A percentile compares a stretch with the other conserved stretches of the same genome.
These are phyloP conservation scores for Goffeauzyma gilvescens DNA, from an alignment of 768 basidiomycete genomes.

Conservation along the genomic window DNA sequence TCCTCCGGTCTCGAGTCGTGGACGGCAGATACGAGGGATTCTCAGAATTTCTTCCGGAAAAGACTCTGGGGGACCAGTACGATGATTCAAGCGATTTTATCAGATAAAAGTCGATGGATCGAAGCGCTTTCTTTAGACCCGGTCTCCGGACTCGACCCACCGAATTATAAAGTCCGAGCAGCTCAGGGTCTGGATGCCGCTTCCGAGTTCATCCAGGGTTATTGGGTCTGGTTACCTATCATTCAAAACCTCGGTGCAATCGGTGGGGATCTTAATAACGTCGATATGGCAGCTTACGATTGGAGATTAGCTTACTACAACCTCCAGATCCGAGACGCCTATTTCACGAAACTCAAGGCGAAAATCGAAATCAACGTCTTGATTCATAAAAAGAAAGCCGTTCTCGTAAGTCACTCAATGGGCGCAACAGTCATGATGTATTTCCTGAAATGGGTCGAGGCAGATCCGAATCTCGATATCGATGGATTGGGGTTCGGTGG, in stretches of 20 bases:
- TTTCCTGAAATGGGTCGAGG: constrained; percentile 84
- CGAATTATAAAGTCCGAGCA: constrained; percentile 65
- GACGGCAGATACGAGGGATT: constrained; percentile 71
- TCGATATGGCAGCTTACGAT: constrained; percentile 39
- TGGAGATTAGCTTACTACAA: constrained; percentile 76
- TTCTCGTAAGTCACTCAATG: constrained; percentile 42
- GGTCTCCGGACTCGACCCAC: constrained; percentile 73
- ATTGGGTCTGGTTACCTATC: constrained; percentile 88
- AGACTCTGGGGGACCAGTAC: constrained; percentile 38
- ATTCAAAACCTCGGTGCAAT: constrained; percentile 82
- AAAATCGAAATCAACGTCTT: constrained; percentile 62
- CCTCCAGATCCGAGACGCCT: constrained; percentile 46
- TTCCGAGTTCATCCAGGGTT: constrained; percentile 36
- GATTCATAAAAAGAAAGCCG: constrained; percentile 56
- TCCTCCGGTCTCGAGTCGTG: constrained; percentile 88
- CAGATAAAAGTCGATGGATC: constrained; percentile 79
- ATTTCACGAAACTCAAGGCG: constrained; percentile 42
- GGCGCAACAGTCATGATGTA: constrained; percentile 25
- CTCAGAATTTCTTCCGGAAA: constrained; percentile 78
- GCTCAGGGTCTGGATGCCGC: constrained; percentile 85
- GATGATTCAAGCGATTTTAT: constrained; percentile 41
- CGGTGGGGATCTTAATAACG: constrained; percentile 75
- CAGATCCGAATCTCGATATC: constrained; percentile 46
- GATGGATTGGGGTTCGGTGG: constrained; percentile 29
- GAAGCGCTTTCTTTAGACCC: constrained; percentile 76